These are phyloP conservation scores for Populus nigra DNA, from an alignment of 345 rosid species.

Conservation along the genomic window DNA sequence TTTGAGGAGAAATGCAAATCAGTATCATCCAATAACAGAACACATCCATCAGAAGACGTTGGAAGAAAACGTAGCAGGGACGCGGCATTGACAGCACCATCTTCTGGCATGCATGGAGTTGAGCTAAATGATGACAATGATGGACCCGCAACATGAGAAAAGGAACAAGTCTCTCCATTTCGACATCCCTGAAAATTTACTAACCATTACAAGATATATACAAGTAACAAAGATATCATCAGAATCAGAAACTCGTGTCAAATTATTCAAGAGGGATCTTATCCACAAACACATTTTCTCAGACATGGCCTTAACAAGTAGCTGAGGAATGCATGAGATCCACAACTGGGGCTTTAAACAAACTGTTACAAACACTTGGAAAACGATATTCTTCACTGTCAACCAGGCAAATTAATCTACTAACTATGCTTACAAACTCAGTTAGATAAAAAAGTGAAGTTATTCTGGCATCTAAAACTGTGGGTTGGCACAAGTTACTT, in stretches of 20 bases:
- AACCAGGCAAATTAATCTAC: neutral
- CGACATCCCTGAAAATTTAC: slow-evolving; percentile 73
- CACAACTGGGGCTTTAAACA: neutral
- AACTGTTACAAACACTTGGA: neutral
- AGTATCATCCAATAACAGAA: slow-evolving; percentile 71
- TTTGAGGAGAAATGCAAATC: slow-evolving; percentile 59
- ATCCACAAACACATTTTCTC: neutral
- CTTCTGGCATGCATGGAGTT: slow-evolving; percentile 54
- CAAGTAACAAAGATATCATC: neutral
- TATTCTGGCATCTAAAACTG: neutral
- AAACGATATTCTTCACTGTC: slow-evolving; percentile 1
- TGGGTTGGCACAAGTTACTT: neutral
- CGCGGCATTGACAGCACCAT: slow-evolving; percentile 38
- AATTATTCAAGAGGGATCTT: neutral
- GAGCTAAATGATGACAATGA: slow-evolving; percentile 22
- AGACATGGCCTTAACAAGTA: neutral
- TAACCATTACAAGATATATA: slow-evolving; percentile 14
- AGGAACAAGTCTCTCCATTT: slow-evolving; percentile 64
- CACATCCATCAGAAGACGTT: slow-evolving; percentile 39
- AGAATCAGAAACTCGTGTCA: neutral
- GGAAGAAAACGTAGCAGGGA: slow-evolving; percentile 56
- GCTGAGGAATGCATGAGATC: neutral
- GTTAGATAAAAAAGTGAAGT: neutral
- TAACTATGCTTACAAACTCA: neutral
- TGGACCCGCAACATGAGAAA: slow-evolving; percentile 53